Percentiles rank a stretch among this genome's conserved stretches.
phyloP scores from a whole-genome alignment of 2,329 filamentous ascomycete genomes.

The Aspergillus amoenus region DNA sequence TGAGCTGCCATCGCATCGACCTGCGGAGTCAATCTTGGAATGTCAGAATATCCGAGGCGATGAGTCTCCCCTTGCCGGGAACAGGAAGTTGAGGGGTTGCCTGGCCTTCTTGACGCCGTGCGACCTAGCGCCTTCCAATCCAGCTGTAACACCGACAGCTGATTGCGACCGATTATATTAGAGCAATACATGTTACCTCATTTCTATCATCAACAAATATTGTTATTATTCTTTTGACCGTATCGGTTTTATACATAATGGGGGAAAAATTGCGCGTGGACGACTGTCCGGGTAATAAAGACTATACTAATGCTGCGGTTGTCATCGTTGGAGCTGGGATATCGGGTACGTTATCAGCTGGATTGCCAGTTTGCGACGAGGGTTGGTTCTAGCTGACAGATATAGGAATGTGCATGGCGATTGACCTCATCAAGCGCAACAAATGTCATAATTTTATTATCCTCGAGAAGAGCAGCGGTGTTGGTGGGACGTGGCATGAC shows the following conservation, averaged over 20 bases:
- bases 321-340: constrained; percentile 59
- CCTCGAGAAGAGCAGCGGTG: constrained; percentile 54
- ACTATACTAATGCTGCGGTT: constrained; percentile 53
- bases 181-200: background rate
- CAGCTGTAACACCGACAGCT: no score
- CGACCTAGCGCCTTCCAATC: background rate
- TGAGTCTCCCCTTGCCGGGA: background rate
- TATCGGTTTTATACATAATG: background rate
- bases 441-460: constrained; percentile 53
- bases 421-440: constrained; percentile 55
- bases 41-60: background rate
- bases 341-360: constrained; percentile 38
- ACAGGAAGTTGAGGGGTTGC: background rate
- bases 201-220: background rate
- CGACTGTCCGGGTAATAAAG: constrained; percentile 43
- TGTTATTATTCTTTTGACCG: background rate
- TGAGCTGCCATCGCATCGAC: background rate
- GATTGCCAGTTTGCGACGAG: background rate
- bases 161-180: background rate
- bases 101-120: background rate
- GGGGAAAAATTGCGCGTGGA: background rate
- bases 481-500: constrained; percentile 57
- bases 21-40: background rate
- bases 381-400: background rate
- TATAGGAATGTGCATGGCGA: constrained; percentile 55